Percentiles rank a stretch among this genome's conserved stretches.
These are phyloP conservation scores for Hanseniaspora thailandica DNA, from an alignment of 805 yeast species.

Conservation along the genomic window DNA sequence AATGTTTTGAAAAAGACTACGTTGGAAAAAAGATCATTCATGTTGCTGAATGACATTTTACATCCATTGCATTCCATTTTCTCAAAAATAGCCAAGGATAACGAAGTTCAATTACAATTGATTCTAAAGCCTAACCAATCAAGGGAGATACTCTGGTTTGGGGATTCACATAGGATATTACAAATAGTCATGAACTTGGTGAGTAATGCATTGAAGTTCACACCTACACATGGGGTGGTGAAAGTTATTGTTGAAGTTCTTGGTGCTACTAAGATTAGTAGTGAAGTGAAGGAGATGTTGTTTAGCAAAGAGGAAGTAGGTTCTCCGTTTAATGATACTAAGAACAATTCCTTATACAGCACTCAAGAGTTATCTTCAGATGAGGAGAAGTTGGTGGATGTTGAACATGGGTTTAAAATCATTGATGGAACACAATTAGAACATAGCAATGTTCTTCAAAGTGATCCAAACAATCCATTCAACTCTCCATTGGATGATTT, in stretches of 20 bases:
- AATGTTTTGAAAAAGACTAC: slow-evolving; percentile 76
- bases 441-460: not conserved
- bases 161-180: slow-evolving; percentile 80
- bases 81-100: slow-evolving; percentile 65
- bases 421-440: slow-evolving; percentile 2
- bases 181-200: slow-evolving; percentile 90
- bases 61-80: slow-evolving; percentile 79
- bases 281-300: slow-evolving; percentile 30
- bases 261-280: slow-evolving; percentile 36
- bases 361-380: not conserved
- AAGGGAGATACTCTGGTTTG: slow-evolving; percentile 57
- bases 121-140: slow-evolving; percentile 47
- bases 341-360: not conserved
- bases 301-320: not conserved
- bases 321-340: not conserved
- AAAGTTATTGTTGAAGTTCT: slow-evolving; percentile 69
- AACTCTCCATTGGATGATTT: slow-evolving; percentile 1
- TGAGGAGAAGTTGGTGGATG: not conserved
- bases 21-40: slow-evolving; percentile 72
- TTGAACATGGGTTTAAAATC: slow-evolving; percentile 2
- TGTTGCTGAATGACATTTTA: slow-evolving; percentile 61
- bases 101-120: slow-evolving; percentile 57
- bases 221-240: slow-evolving; percentile 79
- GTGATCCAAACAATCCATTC: not conserved
- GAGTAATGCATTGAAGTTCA: slow-evolving; percentile 81